Percentiles rank a stretch among this genome's conserved stretches.
These are phyloP conservation scores for Ascoidea rubescens DNA, from an alignment of 805 yeast species.

Conservation along the genomic window DNA sequence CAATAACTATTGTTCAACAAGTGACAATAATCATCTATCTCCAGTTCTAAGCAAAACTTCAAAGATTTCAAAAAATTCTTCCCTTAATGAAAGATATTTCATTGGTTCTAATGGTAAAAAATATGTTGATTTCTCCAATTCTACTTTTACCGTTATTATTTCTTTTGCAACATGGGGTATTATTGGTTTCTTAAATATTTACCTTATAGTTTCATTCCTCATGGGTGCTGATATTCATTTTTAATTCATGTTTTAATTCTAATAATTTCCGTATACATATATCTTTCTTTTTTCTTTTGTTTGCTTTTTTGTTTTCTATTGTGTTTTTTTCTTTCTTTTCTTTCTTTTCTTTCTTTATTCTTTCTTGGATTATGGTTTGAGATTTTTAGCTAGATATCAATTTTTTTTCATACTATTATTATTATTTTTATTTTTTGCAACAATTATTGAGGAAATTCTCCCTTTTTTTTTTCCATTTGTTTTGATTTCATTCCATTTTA, in stretches of 20 bases:
- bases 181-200: slow-evolving; percentile 56
- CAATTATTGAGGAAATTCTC: too few species aligned
- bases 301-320: too few species aligned
- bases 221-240: slow-evolving; percentile 22
- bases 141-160: slow-evolving; percentile 11
- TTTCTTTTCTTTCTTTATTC: too few species aligned
- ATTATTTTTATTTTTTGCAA: too few species aligned
- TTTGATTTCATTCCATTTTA: too few species aligned
- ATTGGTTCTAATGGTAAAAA: not conserved
- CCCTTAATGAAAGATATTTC: not conserved
- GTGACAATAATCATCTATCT: not conserved
- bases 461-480: too few species aligned
- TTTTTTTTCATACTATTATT: too few species aligned
- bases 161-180: slow-evolving; percentile 56
- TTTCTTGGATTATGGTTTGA: too few species aligned
- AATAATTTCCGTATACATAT: not conserved
- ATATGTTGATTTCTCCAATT: not conserved
- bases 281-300: too few species aligned
- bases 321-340: too few species aligned
- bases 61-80: not conserved
- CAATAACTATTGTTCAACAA: not conserved
- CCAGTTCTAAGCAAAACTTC: not conserved
- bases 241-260: too few species aligned
- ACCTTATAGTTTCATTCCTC: slow-evolving; percentile 35
- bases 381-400: too few species aligned